These are phyloP conservation scores for Talaromyces sp. DNA, from an alignment of 2,329 filamentous ascomycete species.

Conservation along the genomic window DNA sequence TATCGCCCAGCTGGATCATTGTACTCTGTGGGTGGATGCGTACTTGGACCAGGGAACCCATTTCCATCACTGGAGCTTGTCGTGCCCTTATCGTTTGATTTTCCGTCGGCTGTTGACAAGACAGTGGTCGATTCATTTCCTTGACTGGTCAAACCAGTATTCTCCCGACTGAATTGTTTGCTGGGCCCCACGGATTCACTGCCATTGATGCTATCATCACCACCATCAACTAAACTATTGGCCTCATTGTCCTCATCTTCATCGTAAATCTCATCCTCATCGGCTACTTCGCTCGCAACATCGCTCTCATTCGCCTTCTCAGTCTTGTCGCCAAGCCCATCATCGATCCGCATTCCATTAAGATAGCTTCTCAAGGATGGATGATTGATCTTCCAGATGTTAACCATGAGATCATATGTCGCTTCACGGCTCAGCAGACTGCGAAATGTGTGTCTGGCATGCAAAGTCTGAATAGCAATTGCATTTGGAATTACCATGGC, in stretches of 20 bases:
- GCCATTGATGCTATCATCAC: slow-evolving; percentile 49
- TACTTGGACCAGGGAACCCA: slow-evolving; percentile 79
- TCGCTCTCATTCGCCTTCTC: slow-evolving; percentile 70
- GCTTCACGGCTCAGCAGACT: slow-evolving; percentile 92
- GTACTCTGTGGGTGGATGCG: slow-evolving; percentile 80
- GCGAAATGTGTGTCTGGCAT: slow-evolving; percentile 92
- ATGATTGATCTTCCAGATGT: slow-evolving; percentile 97
- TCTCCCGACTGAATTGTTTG: slow-evolving; percentile 63
- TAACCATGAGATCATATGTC: slow-evolving; percentile 93
- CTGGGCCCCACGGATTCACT: slow-evolving; percentile 45
- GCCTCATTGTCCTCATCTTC: slow-evolving; percentile 50
- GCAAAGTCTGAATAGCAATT: slow-evolving; percentile 90
- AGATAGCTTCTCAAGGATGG: slow-evolving; percentile 85
- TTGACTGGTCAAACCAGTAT: slow-evolving; percentile 50
- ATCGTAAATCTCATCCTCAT: slow-evolving; percentile 59
- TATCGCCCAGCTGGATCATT: slow-evolving; percentile 73
- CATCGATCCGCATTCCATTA: slow-evolving; percentile 78
- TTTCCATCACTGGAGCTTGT: slow-evolving; percentile 28
- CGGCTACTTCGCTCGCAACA: slow-evolving; percentile 69
- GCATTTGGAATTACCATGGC: slow-evolving; percentile 95
- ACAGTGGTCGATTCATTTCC: slow-evolving; percentile 37
- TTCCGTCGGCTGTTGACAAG: slow-evolving; percentile 30
- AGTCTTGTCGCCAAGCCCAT: slow-evolving; percentile 80
- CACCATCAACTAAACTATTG: slow-evolving; percentile 58
- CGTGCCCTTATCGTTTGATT: slow-evolving; percentile 47